Base-by-base conservation (phyloP, 2,329 filamentous ascomycete species). In the Colletotrichum liriopes region DNA sequence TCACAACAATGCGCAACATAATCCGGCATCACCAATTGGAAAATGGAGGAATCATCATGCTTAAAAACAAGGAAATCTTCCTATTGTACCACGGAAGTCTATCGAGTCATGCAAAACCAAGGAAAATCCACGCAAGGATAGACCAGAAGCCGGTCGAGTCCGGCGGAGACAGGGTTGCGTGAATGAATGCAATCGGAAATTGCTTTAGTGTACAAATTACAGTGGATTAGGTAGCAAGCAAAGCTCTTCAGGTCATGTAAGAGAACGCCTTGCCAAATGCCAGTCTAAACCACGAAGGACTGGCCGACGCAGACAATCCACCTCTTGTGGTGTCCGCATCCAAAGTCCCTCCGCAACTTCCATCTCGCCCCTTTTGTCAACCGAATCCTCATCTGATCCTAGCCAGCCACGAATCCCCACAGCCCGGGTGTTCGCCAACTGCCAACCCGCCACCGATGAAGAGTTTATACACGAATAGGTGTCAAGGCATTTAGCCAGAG, bases 181-280 rank as follows among this genome's bases (percentile, higher is more conserved):
- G 79, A 79, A 78, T 75, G 77, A 79, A 77, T 81, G 82, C 79
- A 82, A 79, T 81, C 80, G 81, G 80, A 85, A 86, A 87, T 88
- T 87, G 87, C 86, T 82, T 86, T 86, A 83, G 84, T 86, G 82
- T 88, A 88, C 89, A 89, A 87, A 89, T 89, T 90, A 90, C 88
- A 90, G 85, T 87, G 87, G 86, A 83, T 81, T 84, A 84, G 83
- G 84, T 83, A 81, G 82, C 82, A 82, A 80, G 82, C 79, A 79
- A 79, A 76, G 82, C 83, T 72, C 70, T 71, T 73, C 84, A 78
- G 83, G 81, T 82, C 83, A 81, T 72, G 78, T 78, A 79, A 79
- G 71, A 83, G 81, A 82, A 84, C 83, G 83, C 83, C 83, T 81
- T 84, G 83, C 83, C 83, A 76, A 81, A 85, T 84, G 83, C 84